Evolutionary conservation across 1,284 basidiomycete species (phyloP).

Genomic region (Chalciporus piperatoides): DNA sequence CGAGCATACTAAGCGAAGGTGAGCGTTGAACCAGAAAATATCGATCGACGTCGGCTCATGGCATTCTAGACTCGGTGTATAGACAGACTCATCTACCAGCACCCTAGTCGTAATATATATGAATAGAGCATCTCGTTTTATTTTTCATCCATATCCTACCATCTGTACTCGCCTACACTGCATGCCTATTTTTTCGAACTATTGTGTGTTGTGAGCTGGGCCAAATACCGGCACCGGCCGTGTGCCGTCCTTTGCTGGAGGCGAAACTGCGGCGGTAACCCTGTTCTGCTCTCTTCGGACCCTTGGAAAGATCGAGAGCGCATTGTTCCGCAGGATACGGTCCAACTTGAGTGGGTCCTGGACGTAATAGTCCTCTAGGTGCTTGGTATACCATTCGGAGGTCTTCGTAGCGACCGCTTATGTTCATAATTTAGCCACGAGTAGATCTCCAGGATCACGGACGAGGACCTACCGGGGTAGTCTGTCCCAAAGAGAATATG

Average conservation of each 20-base stretch:
- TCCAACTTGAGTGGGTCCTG: constrained; percentile 34
- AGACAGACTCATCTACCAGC: constrained; percentile 33
- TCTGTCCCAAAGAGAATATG: constrained; percentile 67
- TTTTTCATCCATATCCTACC: constrained; percentile 24
- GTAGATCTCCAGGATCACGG: background rate
- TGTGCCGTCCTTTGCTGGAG: background rate
- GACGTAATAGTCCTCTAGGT: constrained; percentile 46
- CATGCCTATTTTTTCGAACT: constrained; percentile 15
- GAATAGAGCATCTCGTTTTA: constrained; percentile 28
- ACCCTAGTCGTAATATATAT: constrained; percentile 22
- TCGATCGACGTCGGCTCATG: constrained; percentile 9
- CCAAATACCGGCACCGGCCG: background rate
- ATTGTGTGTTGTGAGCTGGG: constrained; percentile 11
- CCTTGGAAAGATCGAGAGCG: constrained; percentile 45
- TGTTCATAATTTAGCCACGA: constrained; percentile 3
- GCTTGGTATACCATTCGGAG: constrained; percentile 55
- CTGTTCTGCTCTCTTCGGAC: constrained; percentile 14
- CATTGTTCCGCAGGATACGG: constrained; percentile 45
- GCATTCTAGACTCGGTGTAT: constrained; percentile 44
- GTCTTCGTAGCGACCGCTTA: constrained; percentile 55
- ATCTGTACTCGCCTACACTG: constrained; percentile 28
- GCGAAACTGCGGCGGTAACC: background rate
- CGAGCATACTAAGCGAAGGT: constrained; percentile 77
- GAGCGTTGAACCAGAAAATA: constrained; percentile 25
- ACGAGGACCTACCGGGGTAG: constrained; percentile 52